Evolutionary conservation across 805 yeast genomes (phyloP).

Genomic region (Saccharomycopsis fibuligera): DNA sequence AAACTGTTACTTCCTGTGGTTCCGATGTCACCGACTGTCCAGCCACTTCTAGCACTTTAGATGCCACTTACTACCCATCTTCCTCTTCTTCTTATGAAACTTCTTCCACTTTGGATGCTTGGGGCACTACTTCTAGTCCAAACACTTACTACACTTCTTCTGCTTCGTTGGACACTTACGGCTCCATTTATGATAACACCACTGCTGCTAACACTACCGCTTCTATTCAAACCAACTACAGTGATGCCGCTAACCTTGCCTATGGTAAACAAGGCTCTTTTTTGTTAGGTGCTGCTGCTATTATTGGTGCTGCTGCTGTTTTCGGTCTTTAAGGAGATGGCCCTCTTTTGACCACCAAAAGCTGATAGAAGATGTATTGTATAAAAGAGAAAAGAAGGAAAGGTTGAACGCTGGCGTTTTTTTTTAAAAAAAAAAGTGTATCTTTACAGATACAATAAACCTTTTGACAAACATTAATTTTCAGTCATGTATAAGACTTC

Average conservation of each 20-base stretch:
- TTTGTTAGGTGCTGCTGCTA: conserved; percentile 16
- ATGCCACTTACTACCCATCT: conserved; percentile 22
- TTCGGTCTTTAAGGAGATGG: conserved; percentile 16
- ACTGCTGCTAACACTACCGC: conserved; percentile 9
- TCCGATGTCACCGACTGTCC: conserved; percentile 23
- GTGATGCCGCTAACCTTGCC: conserved; percentile 9
- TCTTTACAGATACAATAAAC: too few relatives aligned
- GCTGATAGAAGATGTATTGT: too few relatives aligned
- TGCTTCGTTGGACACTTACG: conserved; percentile 18
- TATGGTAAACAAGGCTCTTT: conserved; percentile 6
- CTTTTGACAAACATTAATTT: too few relatives aligned
- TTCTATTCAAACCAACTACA: conserved; percentile 7
- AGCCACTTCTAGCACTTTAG: conserved; percentile 16
- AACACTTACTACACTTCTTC: conserved; percentile 6
- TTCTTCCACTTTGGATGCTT: conserved; percentile 19
- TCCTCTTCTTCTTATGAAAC: conserved; percentile 9
- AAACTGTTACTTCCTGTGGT: conserved; percentile 25
- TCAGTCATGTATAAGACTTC: too few relatives aligned
- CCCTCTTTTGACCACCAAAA: too few relatives aligned
- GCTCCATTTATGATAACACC: conserved; percentile 6
- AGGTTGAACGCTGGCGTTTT: too few relatives aligned
- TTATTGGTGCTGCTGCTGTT: conserved; percentile 18
- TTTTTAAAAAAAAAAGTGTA: too few relatives aligned
- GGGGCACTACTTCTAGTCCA: conserved; percentile 13
- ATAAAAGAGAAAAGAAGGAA: too few relatives aligned